Evolutionary conservation across 805 yeast genomes (phyloP), one percentile per base, ranked within the genome.

Genomic region (Candida broadrunensis): DNA sequence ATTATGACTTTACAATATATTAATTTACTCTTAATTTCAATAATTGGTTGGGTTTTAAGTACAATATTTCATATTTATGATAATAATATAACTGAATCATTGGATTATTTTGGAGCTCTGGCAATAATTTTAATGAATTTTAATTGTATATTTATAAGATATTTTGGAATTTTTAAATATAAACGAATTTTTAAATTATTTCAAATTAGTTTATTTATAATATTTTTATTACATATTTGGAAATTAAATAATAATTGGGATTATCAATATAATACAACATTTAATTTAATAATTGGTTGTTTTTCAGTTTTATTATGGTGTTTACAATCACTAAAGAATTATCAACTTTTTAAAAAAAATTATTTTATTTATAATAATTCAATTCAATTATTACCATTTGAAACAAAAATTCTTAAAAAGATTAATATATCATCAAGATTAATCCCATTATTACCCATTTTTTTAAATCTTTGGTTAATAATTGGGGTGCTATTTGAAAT

Each of bases 21-120:
- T 16, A 32, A 49, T 3, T 50, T 67, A 19, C 36, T 68, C 5
- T 33, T 47, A 2, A 51, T 65, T 2, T 55, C 65, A 5, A 42
- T 65, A 38, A 32, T 54, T 5, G 75, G 72, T 1, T 70, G 75
- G 75, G 27, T 44, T 1, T 62, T 57, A 42, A 65, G 72, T 39
- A 52, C 61, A 4, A 30, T 67, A 12, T 70, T 67, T 46, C 75
- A 70, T 44, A 58, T 57, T 14, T 50, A 72, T 29, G 75, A 70
- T 42, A 51, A 50, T 24, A 51, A 67, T 0, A 6, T 54, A 8
- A 67, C 75, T 4, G 75, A 70, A 44, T 55, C 67, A 3, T 44
- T 70, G 30, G 75, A 70, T 44, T 70, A 70, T 48, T 56, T 56
- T 37, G 74, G 74, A 1, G 75, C 75, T 2, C 62, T 66, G 21